These are phyloP conservation scores for Pichia kudriavzevii DNA, from an alignment of 1,139 yeast genomes.

Conservation along the genomic window DNA sequence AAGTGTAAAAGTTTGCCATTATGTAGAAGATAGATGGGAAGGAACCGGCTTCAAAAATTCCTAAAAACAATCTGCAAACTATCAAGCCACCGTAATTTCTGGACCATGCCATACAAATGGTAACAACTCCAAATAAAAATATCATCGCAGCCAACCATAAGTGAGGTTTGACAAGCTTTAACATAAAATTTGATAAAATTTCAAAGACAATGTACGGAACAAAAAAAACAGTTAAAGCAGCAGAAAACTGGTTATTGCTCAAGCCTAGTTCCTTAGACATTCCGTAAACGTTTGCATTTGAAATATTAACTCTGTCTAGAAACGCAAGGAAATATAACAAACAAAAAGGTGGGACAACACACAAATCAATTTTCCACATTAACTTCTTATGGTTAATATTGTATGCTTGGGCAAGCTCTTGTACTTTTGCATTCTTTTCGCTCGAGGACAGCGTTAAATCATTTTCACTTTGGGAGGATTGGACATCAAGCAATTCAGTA, in stretches of 20 bases:
- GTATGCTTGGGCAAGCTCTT: conserved; percentile 34
- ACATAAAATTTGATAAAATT: conserved; percentile 54
- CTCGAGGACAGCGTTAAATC: conserved; percentile 15
- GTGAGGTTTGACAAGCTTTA: conserved; percentile 58
- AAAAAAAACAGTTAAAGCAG: conserved; percentile 59
- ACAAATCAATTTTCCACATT: conserved; percentile 56
- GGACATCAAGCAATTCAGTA: conserved; percentile 3
- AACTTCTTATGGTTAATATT: conserved; percentile 41
- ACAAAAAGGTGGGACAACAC: conserved; percentile 67
- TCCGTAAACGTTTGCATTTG: conserved; percentile 68
- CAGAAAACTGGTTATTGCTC: conserved; percentile 53
- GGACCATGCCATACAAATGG: conserved; percentile 62
- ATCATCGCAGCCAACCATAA: conserved; percentile 53
- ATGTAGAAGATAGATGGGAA: conserved; percentile 71
- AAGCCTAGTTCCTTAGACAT: conserved; percentile 44
- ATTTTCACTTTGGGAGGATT: neutral
- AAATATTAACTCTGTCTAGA: conserved; percentile 65
- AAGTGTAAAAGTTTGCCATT: conserved; percentile 47
- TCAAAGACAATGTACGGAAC: conserved; percentile 67
- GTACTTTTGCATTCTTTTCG: conserved; percentile 27
- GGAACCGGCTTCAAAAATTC: conserved; percentile 60
- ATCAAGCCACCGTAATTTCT: conserved; percentile 50
- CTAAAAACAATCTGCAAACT: conserved; percentile 56
- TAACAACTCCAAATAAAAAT: conserved; percentile 52
- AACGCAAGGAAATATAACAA: conserved; percentile 61